These are phyloP conservation scores for Anethum foeniculum DNA, from an alignment of 140 eudicot species.

Conservation along the genomic window DNA sequence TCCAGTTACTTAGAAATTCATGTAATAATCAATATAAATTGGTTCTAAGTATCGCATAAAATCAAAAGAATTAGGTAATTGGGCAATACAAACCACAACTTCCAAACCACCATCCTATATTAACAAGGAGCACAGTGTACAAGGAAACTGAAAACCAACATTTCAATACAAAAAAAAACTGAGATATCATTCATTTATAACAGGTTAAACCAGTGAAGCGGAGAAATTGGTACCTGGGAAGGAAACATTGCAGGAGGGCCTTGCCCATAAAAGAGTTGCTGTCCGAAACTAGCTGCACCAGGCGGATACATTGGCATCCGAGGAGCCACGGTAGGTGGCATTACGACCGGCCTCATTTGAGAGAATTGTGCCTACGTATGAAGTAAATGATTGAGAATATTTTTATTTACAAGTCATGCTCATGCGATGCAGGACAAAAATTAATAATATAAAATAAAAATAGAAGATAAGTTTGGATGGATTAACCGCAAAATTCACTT, in stretches of 20 bases:
- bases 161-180: background rate
- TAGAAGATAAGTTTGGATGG: background rate
- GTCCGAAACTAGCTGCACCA: constrained; percentile 78
- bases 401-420: background rate
- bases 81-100: background rate
- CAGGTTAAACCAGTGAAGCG: background rate
- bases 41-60: background rate
- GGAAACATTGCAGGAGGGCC: constrained; percentile 75
- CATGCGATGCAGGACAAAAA: background rate
- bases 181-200: background rate
- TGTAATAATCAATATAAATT: background rate
- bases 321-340: constrained; percentile 76
- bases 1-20: no score
- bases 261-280: constrained; percentile 78
- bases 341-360: constrained; percentile 81
- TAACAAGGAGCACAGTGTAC: background rate
- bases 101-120: background rate
- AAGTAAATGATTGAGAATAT: background rate
- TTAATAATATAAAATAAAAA: background rate
- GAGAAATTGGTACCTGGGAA: constrained; percentile 46
- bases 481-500: background rate
- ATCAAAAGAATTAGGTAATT: background rate
- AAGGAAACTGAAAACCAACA: background rate
- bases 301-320: constrained; percentile 88
- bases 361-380: constrained; percentile 66